Base-by-base conservation (phyloP, 176 grass and related monocot species). In the Phragmites australis region DNA sequence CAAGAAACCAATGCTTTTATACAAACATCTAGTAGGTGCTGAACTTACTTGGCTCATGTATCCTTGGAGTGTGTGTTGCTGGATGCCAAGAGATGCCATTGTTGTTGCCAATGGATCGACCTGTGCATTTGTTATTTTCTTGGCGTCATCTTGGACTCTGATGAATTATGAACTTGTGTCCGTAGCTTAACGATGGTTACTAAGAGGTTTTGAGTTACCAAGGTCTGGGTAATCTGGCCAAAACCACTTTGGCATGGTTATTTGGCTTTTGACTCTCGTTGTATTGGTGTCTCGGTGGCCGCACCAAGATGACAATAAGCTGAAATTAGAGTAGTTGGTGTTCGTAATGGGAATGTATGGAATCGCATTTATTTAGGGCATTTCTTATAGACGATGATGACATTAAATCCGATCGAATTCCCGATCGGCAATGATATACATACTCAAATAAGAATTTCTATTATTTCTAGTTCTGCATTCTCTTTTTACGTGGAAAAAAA, bases 151-250 rank as follows among this genome's bases (percentile, higher is more conserved):
- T 70, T 85, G 77, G 53, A 70, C 53, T 75, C 9, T 23, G 47
- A 37, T 41, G 29, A 63, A 34, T 16, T 63, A 37, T 41, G 29
- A 63, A 34, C 21, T 63, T 55, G 43, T 14, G 37, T 59, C 40
- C 53, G 37, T 22, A 19, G 46, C 2, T 68, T 47, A 53, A 68
- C 82, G 87, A 25, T 48, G 16, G 47, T 57, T 57, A 41, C 87
- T 18, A 85, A 70, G 71, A 81, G 53, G 21, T 64, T 70, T 55
- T 89, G 87, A 75, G 49, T 80, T 75, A 47, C 48, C 75, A 25
- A 84, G 26, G 82, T 62, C 49, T 12, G 17, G 19, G 32, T 43
- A 42, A 64, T 79, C 42, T 72, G 48, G 21, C 54, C 25, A 21
- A 17, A 87, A 69, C 62, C 62, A n/a, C 22, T 59, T 49, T 80